Conservation (phyloP, 2,329 filamentous ascomycete genomes). For the Colletotrichum melonis region DNA sequence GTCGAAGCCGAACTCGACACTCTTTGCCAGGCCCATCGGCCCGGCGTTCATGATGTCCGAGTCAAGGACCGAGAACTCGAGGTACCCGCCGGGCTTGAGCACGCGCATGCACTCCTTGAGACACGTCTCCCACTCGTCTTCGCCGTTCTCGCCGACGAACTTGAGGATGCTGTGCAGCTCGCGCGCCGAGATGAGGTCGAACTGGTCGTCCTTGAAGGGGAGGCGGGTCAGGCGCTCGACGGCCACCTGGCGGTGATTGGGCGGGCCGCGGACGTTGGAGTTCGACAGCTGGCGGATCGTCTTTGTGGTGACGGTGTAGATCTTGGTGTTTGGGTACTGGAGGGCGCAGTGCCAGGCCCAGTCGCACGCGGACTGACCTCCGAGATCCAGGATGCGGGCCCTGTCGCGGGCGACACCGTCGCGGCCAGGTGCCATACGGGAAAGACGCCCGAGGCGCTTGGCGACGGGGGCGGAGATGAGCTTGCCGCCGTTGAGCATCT, state of each 20-base stretch:
- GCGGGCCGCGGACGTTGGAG: conserved; percentile 81
- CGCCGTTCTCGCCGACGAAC: conserved; percentile 71
- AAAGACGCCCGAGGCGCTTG: conserved; percentile 69
- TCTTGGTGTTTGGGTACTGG: conserved; percentile 85
- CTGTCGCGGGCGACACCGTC: conserved; percentile 61
- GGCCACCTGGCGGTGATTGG: conserved; percentile 86
- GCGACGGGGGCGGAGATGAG: conserved; percentile 73
- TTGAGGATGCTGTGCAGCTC: conserved; percentile 89
- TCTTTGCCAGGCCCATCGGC: conserved; percentile 81
- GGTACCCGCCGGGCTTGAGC: conserved; percentile 90
- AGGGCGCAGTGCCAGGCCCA: conserved; percentile 96
- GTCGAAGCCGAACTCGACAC: conserved; percentile 91
- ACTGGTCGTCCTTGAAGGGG: conserved; percentile 87
- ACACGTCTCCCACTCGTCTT: conserved; percentile 90
- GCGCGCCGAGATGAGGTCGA: conserved; percentile 91
- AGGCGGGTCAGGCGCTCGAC: conserved; percentile 83
- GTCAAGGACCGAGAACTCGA: conserved; percentile 92
- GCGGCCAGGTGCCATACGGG: conserved; percentile 57
- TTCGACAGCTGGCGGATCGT: conserved; percentile 76
- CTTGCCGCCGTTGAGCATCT: conserved; percentile 72
- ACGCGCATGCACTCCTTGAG: conserved; percentile 89
- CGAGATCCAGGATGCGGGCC: conserved; percentile 84
- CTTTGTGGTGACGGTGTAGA: conserved; percentile 88
- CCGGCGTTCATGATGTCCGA: conserved; percentile 90
- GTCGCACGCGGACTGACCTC: conserved; percentile 85